Percentiles rank a stretch among this genome's conserved stretches.
These are phyloP conservation scores for Royoungia palumana DNA, from an alignment of 768 basidiomycete species.

Conservation along the genomic window DNA sequence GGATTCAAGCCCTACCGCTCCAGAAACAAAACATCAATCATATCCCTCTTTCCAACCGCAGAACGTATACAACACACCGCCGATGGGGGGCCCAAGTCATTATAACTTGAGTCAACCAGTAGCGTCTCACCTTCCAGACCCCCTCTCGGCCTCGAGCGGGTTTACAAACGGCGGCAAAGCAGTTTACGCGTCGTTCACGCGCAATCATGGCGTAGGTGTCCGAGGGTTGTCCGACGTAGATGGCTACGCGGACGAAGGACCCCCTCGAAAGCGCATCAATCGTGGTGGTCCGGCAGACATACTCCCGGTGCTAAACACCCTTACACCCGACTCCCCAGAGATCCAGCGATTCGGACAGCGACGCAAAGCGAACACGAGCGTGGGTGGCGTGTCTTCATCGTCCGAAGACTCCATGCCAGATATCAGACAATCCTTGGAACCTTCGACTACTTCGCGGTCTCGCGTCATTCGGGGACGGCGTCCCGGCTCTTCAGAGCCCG, in stretches of 20 bases:
- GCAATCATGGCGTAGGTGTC: conserved; percentile 35
- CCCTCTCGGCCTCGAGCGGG: conserved; percentile 57
- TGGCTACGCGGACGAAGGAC: conserved; percentile 48
- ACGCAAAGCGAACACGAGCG: conserved; percentile 36
- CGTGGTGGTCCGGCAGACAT: conserved; percentile 43
- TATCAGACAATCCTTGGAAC: conserved; percentile 37
- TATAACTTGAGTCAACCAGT: conserved; percentile 34
- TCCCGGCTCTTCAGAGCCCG: conserved; percentile 29
- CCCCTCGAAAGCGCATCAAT: conserved; percentile 70
- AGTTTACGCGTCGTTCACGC: conserved; percentile 54
- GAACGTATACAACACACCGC: conserved; percentile 41
- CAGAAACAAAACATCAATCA: conserved; percentile 38
- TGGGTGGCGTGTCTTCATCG: conserved; percentile 50
- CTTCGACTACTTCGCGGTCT: conserved; percentile 38
- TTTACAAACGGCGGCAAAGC: conserved; percentile 44
- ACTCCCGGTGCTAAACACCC: conserved; percentile 18
- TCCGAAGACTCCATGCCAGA: conserved; percentile 71
- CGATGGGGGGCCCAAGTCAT: conserved; percentile 38
- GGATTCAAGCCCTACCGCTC: conserved; percentile 62
- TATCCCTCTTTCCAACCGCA: conserved; percentile 40
- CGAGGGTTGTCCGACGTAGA: conserved; percentile 40
- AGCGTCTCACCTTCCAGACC: conserved; percentile 41
- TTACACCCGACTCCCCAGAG: conserved; percentile 53
- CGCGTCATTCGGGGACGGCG: conserved; percentile 54
- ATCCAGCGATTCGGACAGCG: conserved; percentile 51